Percentiles rank a stretch among this genome's conserved stretches.
Conservation (phyloP, 805 yeast species). For the Saturnispora silvae region DNA sequence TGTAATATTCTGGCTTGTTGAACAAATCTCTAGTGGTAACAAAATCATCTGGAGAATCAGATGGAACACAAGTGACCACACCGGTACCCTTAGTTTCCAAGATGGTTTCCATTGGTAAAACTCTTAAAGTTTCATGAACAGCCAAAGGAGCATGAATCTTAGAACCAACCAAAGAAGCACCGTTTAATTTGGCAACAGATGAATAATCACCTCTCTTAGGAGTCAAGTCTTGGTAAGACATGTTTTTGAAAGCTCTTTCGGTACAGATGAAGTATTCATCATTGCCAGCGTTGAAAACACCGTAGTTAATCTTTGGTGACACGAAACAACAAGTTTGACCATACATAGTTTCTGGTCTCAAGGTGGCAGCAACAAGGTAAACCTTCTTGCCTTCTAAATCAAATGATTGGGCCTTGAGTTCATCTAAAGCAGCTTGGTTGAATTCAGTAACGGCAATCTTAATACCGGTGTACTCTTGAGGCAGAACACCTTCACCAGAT, state of each 20-base stretch:
- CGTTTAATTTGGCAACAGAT: conserved; percentile 50
- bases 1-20: conserved; percentile 85
- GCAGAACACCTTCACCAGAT: conserved; percentile 93
- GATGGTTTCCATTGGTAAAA: conserved; percentile 96
- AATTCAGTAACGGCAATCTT: conserved; percentile 67
- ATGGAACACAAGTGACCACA: conserved; percentile 96
- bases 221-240: conserved; percentile 89
- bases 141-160: conserved; percentile 80
- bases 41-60: conserved; percentile 97
- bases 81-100: conserved; percentile 96
- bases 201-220: conserved; percentile 75
- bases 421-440: conserved; percentile 44
- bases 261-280: conserved; percentile 75
- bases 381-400: conserved; percentile 48
- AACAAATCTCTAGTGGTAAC: conserved; percentile 76
- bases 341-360: conserved; percentile 98
- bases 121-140: conserved; percentile 55
- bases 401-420: conserved; percentile 39
- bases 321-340: conserved; percentile 98
- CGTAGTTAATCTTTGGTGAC: conserved; percentile 87
- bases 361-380: conserved; percentile 87
- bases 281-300: conserved; percentile 77
- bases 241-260: conserved; percentile 92
- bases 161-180: conserved; percentile 74
- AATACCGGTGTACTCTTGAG: conserved; percentile 92